phyloP scores from a whole-genome alignment of 1,284 basidiomycete species.

The Boletus sp. region DNA sequence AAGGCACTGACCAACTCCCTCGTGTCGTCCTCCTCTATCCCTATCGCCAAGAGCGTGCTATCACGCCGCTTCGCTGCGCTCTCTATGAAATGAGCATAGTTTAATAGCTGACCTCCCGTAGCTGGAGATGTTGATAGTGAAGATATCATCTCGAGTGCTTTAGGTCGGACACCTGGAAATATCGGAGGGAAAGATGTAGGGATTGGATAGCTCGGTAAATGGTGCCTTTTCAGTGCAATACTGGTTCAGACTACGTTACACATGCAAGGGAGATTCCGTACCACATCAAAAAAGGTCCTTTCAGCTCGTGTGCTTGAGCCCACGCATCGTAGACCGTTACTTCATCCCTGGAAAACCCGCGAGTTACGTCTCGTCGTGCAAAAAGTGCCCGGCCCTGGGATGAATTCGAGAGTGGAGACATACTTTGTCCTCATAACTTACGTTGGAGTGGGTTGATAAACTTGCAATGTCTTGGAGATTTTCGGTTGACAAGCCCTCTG shows the following conservation, averaged over 20 bases:
- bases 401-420: neutral
- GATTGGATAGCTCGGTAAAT: slow-evolving; percentile 45
- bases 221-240: slow-evolving; percentile 32
- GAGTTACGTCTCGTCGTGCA: slow-evolving; percentile 49
- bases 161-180: slow-evolving; percentile 26
- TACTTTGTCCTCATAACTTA: slow-evolving; percentile 10
- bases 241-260: neutral
- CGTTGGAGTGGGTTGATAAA: slow-evolving; percentile 39
- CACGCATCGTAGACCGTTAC: slow-evolving; percentile 38
- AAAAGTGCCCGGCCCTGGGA: slow-evolving; percentile 28
- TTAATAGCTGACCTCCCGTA: slow-evolving; percentile 36
- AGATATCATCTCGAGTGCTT: slow-evolving; percentile 25
- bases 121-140: slow-evolving; percentile 27
- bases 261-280: slow-evolving; percentile 17
- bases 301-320: slow-evolving; percentile 29
- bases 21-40: slow-evolving; percentile 46
- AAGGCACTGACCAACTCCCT: slow-evolving; percentile 48
- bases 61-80: slow-evolving; percentile 30
- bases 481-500: slow-evolving; percentile 25
- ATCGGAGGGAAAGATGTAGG: slow-evolving; percentile 49
- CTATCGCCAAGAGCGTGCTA: slow-evolving; percentile 27
- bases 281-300: slow-evolving; percentile 36
- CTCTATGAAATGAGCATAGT: slow-evolving; percentile 44
- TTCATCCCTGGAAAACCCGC: slow-evolving; percentile 47
- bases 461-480: slow-evolving; percentile 37